Evolutionary conservation across 352 stramenopile species (phyloP).

Genomic region (Phytophthora sojae): DNA sequence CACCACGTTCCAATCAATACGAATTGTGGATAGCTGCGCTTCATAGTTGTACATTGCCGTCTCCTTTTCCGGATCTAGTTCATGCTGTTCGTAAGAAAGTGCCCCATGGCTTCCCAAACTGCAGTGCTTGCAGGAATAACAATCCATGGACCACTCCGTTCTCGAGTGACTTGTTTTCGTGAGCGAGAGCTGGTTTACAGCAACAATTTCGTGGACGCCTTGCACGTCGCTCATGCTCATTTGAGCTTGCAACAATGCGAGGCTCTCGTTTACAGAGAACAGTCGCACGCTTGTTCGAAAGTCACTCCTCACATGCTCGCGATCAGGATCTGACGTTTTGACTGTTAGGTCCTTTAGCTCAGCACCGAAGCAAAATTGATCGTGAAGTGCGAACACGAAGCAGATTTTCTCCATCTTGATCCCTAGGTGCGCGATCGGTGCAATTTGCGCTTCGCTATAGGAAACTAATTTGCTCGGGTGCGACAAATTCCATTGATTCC

Average conservation of each 20-base stretch:
- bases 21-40: conserved; percentile 53
- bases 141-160: conserved; percentile 53
- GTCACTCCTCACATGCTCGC: conserved; percentile 42
- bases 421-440: conserved; percentile 70
- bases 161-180: conserved; percentile 61
- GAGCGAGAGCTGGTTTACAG: conserved; percentile 40
- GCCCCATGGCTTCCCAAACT: conserved; percentile 16
- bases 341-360: conserved; percentile 48
- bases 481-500: conserved; percentile 80
- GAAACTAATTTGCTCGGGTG: conserved; percentile 69
- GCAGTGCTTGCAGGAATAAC: conserved; percentile 59
- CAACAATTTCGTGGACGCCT: conserved; percentile 53
- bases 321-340: conserved; percentile 44
- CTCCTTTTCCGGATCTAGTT: conserved; percentile 39
- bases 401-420: conserved; percentile 57
- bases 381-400: conserved; percentile 64
- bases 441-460: conserved; percentile 60
- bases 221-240: conserved; percentile 29
- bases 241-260: conserved; percentile 41
- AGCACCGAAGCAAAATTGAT: conserved; percentile 65
- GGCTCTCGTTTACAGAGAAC: conserved; percentile 46
- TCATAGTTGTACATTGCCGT: conserved; percentile 80
- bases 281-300: conserved; percentile 44
- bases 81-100: conserved; percentile 30
- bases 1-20: conserved; percentile 54